Evolutionary conservation across 805 yeast genomes (phyloP).

Genomic region (Kluyveromyces nonfermentans): DNA sequence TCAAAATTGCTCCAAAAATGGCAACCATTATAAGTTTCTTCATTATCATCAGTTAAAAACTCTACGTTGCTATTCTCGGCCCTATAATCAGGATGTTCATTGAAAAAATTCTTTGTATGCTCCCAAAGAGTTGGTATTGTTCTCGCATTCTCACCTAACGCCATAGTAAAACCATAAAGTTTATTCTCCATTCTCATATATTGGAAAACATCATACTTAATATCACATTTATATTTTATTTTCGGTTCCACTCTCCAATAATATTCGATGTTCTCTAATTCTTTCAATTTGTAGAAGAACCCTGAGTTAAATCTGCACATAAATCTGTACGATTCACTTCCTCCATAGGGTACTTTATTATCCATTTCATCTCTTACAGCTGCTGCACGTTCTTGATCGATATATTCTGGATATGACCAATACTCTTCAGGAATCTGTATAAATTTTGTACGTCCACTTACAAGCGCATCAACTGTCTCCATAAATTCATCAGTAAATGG

Average conservation of each 20-base stretch:
- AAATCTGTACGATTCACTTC: constrained; percentile 57
- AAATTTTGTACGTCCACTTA: constrained; percentile 34
- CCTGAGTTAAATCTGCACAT: constrained; percentile 79
- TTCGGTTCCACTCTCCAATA: constrained; percentile 80
- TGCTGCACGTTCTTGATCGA: constrained; percentile 38
- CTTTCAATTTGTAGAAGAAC: constrained; percentile 53
- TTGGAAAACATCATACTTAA: constrained; percentile 70
- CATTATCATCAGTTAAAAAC: constrained; percentile 49
- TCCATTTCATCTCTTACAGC: constrained; percentile 34
- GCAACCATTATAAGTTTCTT: constrained; percentile 42
- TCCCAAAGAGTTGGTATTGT: constrained; percentile 61
- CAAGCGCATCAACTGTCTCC: constrained; percentile 31
- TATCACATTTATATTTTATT: constrained; percentile 55
- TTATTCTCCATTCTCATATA: constrained; percentile 60
- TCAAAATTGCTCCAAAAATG: constrained; percentile 92
- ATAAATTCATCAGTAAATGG: constrained; percentile 55
- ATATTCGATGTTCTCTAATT: constrained; percentile 50
- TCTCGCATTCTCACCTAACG: constrained; percentile 60
- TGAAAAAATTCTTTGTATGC: constrained; percentile 50
- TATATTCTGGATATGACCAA: constrained; percentile 54
- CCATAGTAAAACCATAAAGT: constrained; percentile 64
- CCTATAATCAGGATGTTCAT: constrained; percentile 47
- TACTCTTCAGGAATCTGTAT: constrained; percentile 36
- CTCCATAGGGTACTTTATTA: constrained; percentile 50
- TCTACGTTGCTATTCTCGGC: constrained; percentile 50